Evolutionary conservation across 2,329 filamentous ascomycete species (phyloP).

Genomic region (Scedosporium aurantiacum): DNA sequence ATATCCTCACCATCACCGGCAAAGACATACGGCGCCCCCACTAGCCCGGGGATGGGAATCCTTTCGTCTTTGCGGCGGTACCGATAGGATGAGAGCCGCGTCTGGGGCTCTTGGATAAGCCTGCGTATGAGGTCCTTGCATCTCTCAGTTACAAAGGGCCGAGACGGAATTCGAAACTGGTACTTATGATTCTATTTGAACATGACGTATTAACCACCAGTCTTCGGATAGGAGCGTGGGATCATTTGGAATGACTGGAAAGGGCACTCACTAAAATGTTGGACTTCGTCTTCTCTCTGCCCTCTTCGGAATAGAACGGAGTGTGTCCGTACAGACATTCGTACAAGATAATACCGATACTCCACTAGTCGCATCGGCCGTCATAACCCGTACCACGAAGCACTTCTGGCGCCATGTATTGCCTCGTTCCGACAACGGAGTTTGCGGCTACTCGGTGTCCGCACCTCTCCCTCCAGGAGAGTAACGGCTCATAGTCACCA

Average conservation of each 20-base stretch:
- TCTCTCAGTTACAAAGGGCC: conserved; percentile 52
- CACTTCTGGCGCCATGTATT: conserved; percentile 97
- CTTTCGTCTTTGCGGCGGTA: conserved; percentile 57
- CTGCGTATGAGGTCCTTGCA: conserved; percentile 68
- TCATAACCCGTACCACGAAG: conserved; percentile 75
- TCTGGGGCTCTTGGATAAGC: conserved; percentile 63
- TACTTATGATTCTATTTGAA: conserved; percentile 51
- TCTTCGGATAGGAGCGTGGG: conserved; percentile 6
- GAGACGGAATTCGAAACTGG: conserved; percentile 59
- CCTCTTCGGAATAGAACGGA: conserved; percentile 73
- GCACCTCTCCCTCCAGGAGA: conserved; percentile 59
- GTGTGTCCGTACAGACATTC: conserved; percentile 91
- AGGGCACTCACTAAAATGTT: conserved; percentile 59
- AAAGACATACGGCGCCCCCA: conserved; percentile 53
- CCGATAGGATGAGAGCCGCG: conserved; percentile 62
- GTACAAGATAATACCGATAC: conserved; percentile 84
- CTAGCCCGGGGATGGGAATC: conserved; percentile 9
- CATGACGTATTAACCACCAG: background rate
- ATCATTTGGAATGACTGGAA: no score
- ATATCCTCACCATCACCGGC: conserved; percentile 80
- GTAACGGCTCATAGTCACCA: conserved; percentile 25
- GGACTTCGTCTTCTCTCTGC: conserved; percentile 68
- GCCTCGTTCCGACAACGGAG: conserved; percentile 87
- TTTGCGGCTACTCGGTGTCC: conserved; percentile 63
- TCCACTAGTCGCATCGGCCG: conserved; percentile 94